Conservation (phyloP, 805 yeast species). For the Saccharomycopsis oosterbeekiorum region DNA sequence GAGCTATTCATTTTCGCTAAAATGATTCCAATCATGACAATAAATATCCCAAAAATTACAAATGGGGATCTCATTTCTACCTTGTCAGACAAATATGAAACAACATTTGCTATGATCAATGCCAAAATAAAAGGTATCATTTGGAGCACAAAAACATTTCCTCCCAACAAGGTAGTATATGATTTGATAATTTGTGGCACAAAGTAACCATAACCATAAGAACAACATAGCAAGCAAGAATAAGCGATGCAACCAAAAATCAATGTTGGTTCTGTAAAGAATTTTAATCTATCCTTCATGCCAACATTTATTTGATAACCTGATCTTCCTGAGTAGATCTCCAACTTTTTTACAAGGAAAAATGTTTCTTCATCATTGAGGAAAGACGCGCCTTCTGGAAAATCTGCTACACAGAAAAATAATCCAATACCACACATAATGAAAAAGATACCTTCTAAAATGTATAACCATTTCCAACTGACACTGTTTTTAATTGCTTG, state of each 20-base stretch:
- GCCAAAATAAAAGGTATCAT: conserved; percentile 15
- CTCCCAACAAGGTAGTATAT: not conserved
- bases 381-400: conserved; percentile 24
- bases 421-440: conserved; percentile 30
- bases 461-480: conserved; percentile 45
- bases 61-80: conserved; percentile 12
- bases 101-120: conserved; percentile 8
- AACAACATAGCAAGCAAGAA: conserved; percentile 11
- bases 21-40: conserved; percentile 10
- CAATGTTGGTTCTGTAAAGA: conserved; percentile 11
- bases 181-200: conserved; percentile 12
- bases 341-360: conserved; percentile 15
- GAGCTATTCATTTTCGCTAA: conserved; percentile 2
- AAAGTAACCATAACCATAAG: conserved; percentile 15
- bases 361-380: conserved; percentile 16
- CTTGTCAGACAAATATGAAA: conserved; percentile 10
- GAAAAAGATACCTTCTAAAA: conserved; percentile 39
- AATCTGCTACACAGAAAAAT: conserved; percentile 31
- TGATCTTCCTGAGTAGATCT: conserved; percentile 12
- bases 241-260: conserved; percentile 14
- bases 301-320: conserved; percentile 13
- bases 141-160: conserved; percentile 5
- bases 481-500: conserved; percentile 23
- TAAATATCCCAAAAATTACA: not conserved
- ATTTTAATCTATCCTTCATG: conserved; percentile 7